A percentile compares a stretch with the other conserved stretches of the same genome.
Conservation (phyloP, 2,329 filamentous ascomycete genomes). For the Sphaerulina musiva region DNA sequence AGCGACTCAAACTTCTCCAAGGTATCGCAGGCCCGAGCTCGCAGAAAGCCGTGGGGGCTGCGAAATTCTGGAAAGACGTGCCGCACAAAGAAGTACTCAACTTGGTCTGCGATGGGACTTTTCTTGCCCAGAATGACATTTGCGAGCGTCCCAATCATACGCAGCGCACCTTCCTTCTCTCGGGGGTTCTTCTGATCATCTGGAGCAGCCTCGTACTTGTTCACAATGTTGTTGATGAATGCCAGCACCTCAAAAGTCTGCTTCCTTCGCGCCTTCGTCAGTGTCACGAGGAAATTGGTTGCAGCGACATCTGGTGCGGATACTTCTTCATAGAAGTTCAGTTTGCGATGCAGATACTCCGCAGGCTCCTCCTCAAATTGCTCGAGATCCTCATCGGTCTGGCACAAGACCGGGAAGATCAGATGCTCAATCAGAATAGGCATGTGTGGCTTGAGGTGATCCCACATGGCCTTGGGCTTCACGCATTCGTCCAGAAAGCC, state of each 20-base stretch:
- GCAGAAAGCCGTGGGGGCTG: constrained; percentile 83
- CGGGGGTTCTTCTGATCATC: constrained; percentile 88
- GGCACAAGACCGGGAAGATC: constrained; percentile 89
- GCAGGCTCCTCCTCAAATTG: constrained; percentile 91
- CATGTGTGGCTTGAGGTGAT: constrained; percentile 84
- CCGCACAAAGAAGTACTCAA: constrained; percentile 96
- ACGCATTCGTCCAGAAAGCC: constrained; percentile 96
- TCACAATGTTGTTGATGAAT: constrained; percentile 93
- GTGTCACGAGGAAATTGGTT: constrained; percentile 89
- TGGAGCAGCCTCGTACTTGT: constrained; percentile 76
- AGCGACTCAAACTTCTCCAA: constrained; percentile 97
- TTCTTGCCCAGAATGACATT: constrained; percentile 96
- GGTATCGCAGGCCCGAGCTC: constrained; percentile 91
- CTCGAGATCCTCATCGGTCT: constrained; percentile 85
- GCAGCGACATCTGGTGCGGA: constrained; percentile 92
- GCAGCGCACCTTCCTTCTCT: constrained; percentile 90
- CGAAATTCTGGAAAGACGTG: constrained; percentile 98
- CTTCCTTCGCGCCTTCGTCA: constrained; percentile 91
- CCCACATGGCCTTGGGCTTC: constrained; percentile 95
- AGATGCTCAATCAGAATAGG: constrained; percentile 90
- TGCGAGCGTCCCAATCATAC: constrained; percentile 94
- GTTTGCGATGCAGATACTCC: constrained; percentile 92
- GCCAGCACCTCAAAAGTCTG: constrained; percentile 91
- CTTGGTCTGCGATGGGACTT: constrained; percentile 93
- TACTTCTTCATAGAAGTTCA: constrained; percentile 97